Conservation (phyloP, 2,329 filamentous ascomycete species). For the Aureobasidium melanogenum region DNA sequence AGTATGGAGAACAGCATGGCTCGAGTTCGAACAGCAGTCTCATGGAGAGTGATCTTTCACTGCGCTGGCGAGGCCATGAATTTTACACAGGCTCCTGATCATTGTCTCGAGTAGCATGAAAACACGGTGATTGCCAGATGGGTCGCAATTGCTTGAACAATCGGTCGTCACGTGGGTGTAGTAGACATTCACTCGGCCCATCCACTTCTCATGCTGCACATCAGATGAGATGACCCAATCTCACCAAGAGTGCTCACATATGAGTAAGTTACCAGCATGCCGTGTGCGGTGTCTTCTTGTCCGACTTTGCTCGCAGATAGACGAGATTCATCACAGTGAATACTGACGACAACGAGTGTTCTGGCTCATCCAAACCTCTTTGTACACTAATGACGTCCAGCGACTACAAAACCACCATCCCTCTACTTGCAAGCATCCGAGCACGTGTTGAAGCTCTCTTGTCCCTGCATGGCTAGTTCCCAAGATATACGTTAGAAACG, state of each 20-base stretch:
- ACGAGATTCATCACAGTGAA: neutral
- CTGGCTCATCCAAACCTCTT: neutral
- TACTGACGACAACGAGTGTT: neutral
- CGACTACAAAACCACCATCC: neutral
- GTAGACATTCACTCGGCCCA: too few relatives aligned
- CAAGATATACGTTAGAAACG: neutral
- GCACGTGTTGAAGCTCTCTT: neutral
- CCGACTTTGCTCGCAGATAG: neutral
- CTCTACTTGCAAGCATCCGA: neutral
- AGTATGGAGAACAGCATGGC: constrained; percentile 16
- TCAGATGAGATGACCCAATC: too few relatives aligned
- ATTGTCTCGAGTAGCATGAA: too few relatives aligned
- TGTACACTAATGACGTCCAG: neutral
- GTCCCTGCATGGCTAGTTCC: neutral
- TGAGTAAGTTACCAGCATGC: neutral
- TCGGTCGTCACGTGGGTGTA: neutral
- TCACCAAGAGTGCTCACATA: neutral
- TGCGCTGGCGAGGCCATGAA: too few relatives aligned
- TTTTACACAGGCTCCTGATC: too few relatives aligned
- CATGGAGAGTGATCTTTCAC: too few relatives aligned
- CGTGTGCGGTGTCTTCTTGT: neutral
- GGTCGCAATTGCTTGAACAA: constrained; percentile 45
- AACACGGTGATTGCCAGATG: too few relatives aligned
- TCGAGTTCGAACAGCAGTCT: too few relatives aligned
- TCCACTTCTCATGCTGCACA: too few relatives aligned